Conservation (phyloP, 2,329 filamentous ascomycete genomes). For the Purpureocillium takamizusanense region DNA sequence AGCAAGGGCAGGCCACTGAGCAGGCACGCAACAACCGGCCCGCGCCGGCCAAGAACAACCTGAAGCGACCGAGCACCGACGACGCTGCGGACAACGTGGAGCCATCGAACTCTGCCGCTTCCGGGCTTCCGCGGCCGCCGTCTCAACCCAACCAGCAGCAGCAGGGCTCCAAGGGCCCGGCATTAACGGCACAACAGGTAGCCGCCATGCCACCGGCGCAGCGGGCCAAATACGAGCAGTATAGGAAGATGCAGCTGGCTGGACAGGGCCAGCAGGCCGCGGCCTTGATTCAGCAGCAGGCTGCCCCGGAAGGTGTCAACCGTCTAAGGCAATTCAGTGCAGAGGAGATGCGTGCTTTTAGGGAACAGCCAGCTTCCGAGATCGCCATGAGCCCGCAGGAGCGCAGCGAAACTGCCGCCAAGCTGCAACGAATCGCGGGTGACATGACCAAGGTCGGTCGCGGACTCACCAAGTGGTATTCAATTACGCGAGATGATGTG, state of each 20-base stretch:
- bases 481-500: constrained; percentile 36
- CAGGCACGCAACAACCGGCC: constrained; percentile 15
- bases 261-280: constrained; percentile 11
- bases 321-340: constrained; percentile 26
- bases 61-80: constrained; percentile 42
- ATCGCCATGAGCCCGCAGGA: constrained; percentile 37
- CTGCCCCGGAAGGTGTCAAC: constrained; percentile 13
- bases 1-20: constrained; percentile 15
- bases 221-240: constrained; percentile 32
- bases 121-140: constrained; percentile 10
- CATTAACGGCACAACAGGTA: constrained; percentile 23
- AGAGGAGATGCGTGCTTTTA: constrained; percentile 30
- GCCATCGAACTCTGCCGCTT: constrained; percentile 8
- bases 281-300: constrained; percentile 8
- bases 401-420: constrained; percentile 32
- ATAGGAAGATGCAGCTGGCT: constrained; percentile 19
- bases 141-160: constrained; percentile 15
- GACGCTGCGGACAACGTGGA: constrained; percentile 23
- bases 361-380: constrained; percentile 31
- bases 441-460: constrained; percentile 37
- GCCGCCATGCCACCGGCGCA: constrained; percentile 35
- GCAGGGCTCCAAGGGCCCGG: constrained; percentile 13
- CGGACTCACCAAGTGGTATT: constrained; percentile 38
- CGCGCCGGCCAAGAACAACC: constrained; percentile 26
- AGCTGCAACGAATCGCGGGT: constrained; percentile 28